Evolutionary conservation across 2,329 filamentous ascomycete species (phyloP).

Genomic region (Dendrostoma leiphaemia): DNA sequence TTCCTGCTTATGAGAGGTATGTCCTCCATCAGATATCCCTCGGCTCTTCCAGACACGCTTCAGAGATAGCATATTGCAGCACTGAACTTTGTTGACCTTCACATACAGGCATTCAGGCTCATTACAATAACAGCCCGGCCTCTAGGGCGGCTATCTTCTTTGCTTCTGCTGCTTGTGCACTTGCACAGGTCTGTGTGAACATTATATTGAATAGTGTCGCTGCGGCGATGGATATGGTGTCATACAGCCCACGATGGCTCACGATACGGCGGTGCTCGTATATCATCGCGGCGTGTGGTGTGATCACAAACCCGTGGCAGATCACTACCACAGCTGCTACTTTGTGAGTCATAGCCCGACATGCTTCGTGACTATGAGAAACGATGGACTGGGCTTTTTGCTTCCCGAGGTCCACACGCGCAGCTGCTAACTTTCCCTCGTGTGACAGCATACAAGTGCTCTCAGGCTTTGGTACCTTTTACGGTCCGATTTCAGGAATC

Average conservation of each 20-base stretch:
- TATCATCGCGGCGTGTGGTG: slow-evolving; percentile 7
- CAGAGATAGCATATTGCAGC: no score
- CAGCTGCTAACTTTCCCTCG: no score
- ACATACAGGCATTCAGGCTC: not conserved
- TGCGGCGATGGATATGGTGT: slow-evolving; percentile 12
- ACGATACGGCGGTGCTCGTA: slow-evolving; percentile 10
- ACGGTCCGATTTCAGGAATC: slow-evolving; percentile 21
- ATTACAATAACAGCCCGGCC: slow-evolving; percentile 5
- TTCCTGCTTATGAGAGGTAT: slow-evolving; percentile 1
- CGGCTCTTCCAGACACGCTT: not conserved
- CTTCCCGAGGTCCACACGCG: no score
- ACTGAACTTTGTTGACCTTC: not conserved
- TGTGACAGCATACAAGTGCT: slow-evolving; percentile 17
- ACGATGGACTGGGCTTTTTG: no score
- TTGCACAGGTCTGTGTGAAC: slow-evolving; percentile 10
- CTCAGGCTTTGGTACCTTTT: slow-evolving; percentile 22
- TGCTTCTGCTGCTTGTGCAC: slow-evolving; percentile 5
- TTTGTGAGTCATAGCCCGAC: no score
- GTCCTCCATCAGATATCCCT: not conserved
- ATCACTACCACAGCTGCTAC: slow-evolving; percentile 8
- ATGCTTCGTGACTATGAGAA: no score
- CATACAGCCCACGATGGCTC: slow-evolving; percentile 8
- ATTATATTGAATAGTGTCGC: slow-evolving; percentile 13
- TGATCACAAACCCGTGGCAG: slow-evolving; percentile 13
- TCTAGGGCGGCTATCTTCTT: slow-evolving; percentile 11